Percentiles rank a stretch among this genome's conserved stretches.
Conservation (phyloP, 2,329 filamentous ascomycete genomes). For the Nemania sp. region DNA sequence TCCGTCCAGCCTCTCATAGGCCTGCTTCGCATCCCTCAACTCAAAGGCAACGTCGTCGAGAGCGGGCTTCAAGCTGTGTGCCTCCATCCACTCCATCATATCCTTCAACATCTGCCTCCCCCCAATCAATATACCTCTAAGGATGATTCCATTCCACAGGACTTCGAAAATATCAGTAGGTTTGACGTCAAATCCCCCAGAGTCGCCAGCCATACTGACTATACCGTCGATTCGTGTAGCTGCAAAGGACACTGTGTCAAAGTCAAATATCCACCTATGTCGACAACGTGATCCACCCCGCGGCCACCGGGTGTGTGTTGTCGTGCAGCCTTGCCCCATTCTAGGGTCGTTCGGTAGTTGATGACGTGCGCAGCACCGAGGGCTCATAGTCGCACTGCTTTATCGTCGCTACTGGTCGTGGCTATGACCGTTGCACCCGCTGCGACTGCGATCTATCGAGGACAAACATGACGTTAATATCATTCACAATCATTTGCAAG, state of each 20-base stretch:
- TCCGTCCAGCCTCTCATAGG: not conserved
- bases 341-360: constrained; percentile 68
- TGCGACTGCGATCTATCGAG: constrained; percentile 56
- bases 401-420: constrained; percentile 68
- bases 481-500: too few species aligned
- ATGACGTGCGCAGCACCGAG: constrained; percentile 70
- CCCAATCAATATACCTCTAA: not conserved
- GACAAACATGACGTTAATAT: too few species aligned
- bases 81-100: not conserved
- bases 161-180: not conserved
- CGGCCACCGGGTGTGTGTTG: constrained; percentile 58
- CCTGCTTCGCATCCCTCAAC: not conserved
- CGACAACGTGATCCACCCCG: constrained; percentile 73
- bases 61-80: not conserved
- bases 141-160: not conserved
- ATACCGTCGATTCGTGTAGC: constrained; percentile 56
- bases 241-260: constrained; percentile 66
- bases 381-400: constrained; percentile 63
- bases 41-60: not conserved
- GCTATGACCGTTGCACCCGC: constrained; percentile 67
- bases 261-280: constrained; percentile 73
- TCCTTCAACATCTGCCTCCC: not conserved
- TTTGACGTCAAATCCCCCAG: not conserved
- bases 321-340: constrained; percentile 69
- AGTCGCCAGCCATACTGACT: not conserved